A percentile compares a stretch with the other conserved stretches of the same genome.
Evolutionary conservation across 192 early-diverging fungal species (phyloP).

Genomic region (Diversispora eburnea): DNA sequence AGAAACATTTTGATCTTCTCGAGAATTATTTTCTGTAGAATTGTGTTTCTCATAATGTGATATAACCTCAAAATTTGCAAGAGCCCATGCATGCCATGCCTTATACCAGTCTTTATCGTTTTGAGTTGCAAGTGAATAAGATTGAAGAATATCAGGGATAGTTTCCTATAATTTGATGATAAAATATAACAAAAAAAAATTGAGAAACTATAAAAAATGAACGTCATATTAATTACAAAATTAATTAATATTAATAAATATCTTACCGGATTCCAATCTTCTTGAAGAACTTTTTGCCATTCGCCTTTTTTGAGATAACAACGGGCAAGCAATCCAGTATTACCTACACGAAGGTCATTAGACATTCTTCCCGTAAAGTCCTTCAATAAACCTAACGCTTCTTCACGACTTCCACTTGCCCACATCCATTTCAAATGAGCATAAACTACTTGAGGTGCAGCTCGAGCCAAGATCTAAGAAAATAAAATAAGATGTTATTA

Average conservation of each 20-base stretch:
- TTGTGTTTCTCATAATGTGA: constrained; percentile 64
- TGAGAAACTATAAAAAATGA: too few species aligned
- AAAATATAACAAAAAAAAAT: background rate
- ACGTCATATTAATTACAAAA: too few species aligned
- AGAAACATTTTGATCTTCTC: constrained; percentile 27
- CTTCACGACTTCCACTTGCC: constrained; percentile 62
- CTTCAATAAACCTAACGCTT: constrained; percentile 72
- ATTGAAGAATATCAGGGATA: constrained; percentile 71
- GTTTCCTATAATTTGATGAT: constrained; percentile 38
- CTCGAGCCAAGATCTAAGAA: constrained; percentile 12
- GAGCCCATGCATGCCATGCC: constrained; percentile 97
- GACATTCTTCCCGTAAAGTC: constrained; percentile 76
- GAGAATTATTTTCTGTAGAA: constrained; percentile 34
- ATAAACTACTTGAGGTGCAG: constrained; percentile 73
- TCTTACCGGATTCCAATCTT: constrained; percentile 45
- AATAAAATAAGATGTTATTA: background rate
- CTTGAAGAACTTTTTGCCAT: constrained; percentile 72
- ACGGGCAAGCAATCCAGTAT: constrained; percentile 59
- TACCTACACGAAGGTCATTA: constrained; percentile 60
- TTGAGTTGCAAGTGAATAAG: constrained; percentile 80
- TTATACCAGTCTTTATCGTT: constrained; percentile 93
- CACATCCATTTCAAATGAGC: constrained; percentile 90
- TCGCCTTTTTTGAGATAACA: constrained; percentile 95
- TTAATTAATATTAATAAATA: background rate
- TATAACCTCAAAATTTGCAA: constrained; percentile 87